Evolutionary conservation across 352 stramenopile species (phyloP).

Genomic region (Pseudoperonospora humuli): DNA sequence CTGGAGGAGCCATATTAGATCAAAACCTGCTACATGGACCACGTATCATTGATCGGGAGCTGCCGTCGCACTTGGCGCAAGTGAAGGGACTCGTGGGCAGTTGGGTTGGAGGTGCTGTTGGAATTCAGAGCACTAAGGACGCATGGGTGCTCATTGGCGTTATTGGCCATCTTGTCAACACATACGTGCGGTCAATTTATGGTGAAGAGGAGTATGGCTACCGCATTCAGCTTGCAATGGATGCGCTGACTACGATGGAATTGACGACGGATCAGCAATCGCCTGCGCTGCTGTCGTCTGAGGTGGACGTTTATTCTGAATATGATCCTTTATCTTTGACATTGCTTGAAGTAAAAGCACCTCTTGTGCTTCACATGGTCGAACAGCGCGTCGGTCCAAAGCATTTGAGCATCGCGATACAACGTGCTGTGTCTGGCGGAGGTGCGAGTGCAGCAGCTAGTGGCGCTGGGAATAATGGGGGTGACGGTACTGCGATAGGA

Average conservation of each 20-base stretch:
- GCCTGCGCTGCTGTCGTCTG: conserved; percentile 52
- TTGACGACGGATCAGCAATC: conserved; percentile 58
- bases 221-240: conserved; percentile 78
- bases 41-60: conserved; percentile 72
- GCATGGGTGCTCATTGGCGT: conserved; percentile 79
- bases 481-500: conserved; percentile 21
- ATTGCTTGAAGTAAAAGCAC: conserved; percentile 76
- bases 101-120: conserved; percentile 71
- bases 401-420: conserved; percentile 65
- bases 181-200: conserved; percentile 71
- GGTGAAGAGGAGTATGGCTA: conserved; percentile 83
- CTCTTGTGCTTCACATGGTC: conserved; percentile 83
- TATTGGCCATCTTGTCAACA: conserved; percentile 75
- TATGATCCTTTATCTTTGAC: conserved; percentile 66
- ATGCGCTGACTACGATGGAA: conserved; percentile 81
- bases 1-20: conserved; percentile 60
- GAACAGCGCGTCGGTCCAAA: conserved; percentile 72
- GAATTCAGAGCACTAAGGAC: conserved; percentile 80
- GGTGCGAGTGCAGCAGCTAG: conserved; percentile 13
- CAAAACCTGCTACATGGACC: conserved; percentile 72
- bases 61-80: conserved; percentile 75
- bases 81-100: conserved; percentile 71
- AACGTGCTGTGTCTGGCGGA: conserved; percentile 59
- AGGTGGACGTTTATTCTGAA: conserved; percentile 80
- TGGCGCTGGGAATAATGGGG: conserved; percentile 17